These are phyloP conservation scores for Hanseniaspora lachancei DNA, from an alignment of 805 yeast genomes.

Conservation along the genomic window DNA sequence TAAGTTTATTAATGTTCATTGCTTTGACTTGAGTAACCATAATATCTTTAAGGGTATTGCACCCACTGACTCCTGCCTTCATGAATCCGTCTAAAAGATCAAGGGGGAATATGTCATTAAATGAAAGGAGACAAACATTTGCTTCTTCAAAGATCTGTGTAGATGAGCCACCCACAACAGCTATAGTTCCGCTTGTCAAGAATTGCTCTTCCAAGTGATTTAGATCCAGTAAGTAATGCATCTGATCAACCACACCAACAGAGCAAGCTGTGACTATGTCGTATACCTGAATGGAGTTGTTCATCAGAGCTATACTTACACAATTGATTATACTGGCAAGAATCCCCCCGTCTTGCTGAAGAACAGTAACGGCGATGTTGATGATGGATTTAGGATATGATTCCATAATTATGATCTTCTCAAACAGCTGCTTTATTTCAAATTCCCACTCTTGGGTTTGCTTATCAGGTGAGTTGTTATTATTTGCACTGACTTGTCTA, in stretches of 20 bases:
- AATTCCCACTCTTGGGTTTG: slow-evolving; percentile 61
- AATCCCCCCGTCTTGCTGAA: slow-evolving; percentile 84
- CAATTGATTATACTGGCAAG: slow-evolving; percentile 72
- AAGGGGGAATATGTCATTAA: slow-evolving; percentile 76
- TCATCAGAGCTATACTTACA: slow-evolving; percentile 75
- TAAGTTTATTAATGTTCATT: slow-evolving; percentile 50
- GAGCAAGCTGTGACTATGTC: slow-evolving; percentile 75
- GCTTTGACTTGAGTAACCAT: slow-evolving; percentile 77
- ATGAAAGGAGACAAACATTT: slow-evolving; percentile 57
- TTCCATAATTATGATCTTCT: slow-evolving; percentile 58
- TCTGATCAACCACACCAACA: slow-evolving; percentile 66
- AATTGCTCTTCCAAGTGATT: slow-evolving; percentile 74
- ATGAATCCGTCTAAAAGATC: slow-evolving; percentile 65
- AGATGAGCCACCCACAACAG: slow-evolving; percentile 53
- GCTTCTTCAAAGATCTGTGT: slow-evolving; percentile 31
- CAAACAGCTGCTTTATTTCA: slow-evolving; percentile 54
- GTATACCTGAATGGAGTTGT: slow-evolving; percentile 89
- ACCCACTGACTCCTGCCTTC: slow-evolving; percentile 76
- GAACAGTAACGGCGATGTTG: slow-evolving; percentile 58
- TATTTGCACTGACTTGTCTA: slow-evolving; percentile 38
- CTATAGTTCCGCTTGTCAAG: slow-evolving; percentile 67
- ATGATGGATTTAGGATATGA: slow-evolving; percentile 75
- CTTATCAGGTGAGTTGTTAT: slow-evolving; percentile 35
- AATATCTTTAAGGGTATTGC: slow-evolving; percentile 63
- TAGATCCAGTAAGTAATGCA: slow-evolving; percentile 61